Evolutionary conservation across 495 filamentous ascomycete genomes (phyloP).

Genomic region (Aspergillus cristatus): DNA sequence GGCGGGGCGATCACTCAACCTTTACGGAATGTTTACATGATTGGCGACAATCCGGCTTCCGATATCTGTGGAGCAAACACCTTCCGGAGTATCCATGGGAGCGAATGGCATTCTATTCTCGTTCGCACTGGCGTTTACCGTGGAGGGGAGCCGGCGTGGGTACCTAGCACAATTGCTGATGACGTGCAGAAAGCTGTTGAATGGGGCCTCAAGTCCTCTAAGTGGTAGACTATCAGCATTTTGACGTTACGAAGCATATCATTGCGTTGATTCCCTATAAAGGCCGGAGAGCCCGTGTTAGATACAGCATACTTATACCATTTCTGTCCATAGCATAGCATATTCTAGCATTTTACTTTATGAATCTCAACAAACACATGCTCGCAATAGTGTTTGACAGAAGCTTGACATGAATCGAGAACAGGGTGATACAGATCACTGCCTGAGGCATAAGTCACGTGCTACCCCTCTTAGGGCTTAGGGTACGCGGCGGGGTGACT

Average conservation of each 20-base stretch:
- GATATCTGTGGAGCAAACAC: conserved; percentile 88
- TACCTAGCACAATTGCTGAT: conserved; percentile 51
- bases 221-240: conserved; percentile 17
- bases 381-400: no score
- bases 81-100: conserved; percentile 54
- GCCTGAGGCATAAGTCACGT: conserved; percentile 16
- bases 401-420: no score
- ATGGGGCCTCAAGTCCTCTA: conserved; percentile 48
- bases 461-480: conserved; percentile 34
- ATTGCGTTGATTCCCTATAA: no score
- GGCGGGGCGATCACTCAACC: conserved; percentile 24
- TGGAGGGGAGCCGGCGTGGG: conserved; percentile 46
- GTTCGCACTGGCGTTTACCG: conserved; percentile 77
- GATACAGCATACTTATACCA: no score
- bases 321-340: no score
- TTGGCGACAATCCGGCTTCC: conserved; percentile 93
- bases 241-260: neutral
- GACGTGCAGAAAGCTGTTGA: conserved; percentile 61
- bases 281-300: no score
- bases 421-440: neutral
- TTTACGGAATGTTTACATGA: conserved; percentile 76
- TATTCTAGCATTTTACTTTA: no score
- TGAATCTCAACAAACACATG: no score
- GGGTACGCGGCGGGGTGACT: conserved; percentile 26
- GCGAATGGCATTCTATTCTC: conserved; percentile 69